phyloP scores from a whole-genome alignment of 148 eudicot species.

The Vaccinium darrowii region DNA sequence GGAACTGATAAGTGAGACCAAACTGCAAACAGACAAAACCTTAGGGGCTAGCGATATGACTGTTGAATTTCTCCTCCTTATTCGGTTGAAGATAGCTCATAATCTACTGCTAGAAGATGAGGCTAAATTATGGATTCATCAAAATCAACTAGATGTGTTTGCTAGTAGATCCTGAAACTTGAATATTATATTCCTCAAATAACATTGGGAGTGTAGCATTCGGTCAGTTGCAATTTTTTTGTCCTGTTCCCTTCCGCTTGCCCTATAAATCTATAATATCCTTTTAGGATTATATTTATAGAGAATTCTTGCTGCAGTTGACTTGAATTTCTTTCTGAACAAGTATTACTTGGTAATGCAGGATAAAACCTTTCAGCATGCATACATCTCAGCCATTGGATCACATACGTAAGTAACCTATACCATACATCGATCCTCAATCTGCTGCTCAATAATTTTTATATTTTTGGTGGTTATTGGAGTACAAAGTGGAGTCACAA shows the following conservation, averaged over 20 bases:
- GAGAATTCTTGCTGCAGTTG: neutral
- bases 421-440: neutral
- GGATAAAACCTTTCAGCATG: constrained; percentile 96
- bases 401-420: constrained; percentile 77
- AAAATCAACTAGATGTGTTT: neutral
- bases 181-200: neutral
- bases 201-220: neutral
- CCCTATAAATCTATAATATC: neutral
- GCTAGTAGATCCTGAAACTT: neutral
- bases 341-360: constrained; percentile 35
- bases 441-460: neutral
- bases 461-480: constrained; percentile 2
- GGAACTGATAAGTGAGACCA: neutral
- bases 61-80: neutral
- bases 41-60: neutral
- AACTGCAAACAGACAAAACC: constrained; percentile 2
- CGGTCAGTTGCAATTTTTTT: neutral
- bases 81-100: neutral
- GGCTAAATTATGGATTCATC: neutral
- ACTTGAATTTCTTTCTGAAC: constrained; percentile 12
- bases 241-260: neutral
- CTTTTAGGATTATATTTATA: neutral
- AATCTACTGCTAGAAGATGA: neutral
- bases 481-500: neutral
- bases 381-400: constrained; percentile 80